Evolutionary conservation across 2,329 filamentous ascomycete species (phyloP).

Genomic region (Podosphaera xanthii): DNA sequence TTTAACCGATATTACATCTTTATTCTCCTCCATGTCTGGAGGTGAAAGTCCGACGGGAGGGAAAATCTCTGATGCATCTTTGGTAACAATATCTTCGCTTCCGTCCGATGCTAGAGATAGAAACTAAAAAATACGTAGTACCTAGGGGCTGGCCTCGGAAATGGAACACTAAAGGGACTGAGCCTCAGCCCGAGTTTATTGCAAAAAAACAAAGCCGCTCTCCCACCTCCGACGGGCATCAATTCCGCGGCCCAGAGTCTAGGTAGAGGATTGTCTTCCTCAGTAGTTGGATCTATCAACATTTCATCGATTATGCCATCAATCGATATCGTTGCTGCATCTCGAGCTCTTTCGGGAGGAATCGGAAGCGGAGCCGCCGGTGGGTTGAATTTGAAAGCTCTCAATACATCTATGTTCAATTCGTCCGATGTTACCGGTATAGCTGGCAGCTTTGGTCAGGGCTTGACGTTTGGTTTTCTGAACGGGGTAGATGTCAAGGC

Average conservation of each 20-base stretch:
- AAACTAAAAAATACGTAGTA: conserved; percentile 1
- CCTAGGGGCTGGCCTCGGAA: conserved; percentile 4
- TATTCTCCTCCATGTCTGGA: not conserved
- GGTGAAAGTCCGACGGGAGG: not conserved
- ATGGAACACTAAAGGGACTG: conserved; percentile 3
- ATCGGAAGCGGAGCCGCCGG: conserved; percentile 4
- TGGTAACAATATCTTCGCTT: not conserved
- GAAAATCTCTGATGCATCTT: conserved; percentile 1
- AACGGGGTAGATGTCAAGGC: conserved; percentile 1
- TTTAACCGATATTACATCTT: conserved; percentile 1
- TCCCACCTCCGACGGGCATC: conserved; percentile 3
- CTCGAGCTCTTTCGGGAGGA: conserved; percentile 3
- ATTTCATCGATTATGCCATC: conserved; percentile 1
- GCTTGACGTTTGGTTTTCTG: conserved; percentile 2
- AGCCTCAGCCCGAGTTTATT: not conserved
- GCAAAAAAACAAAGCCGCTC: conserved; percentile 2
- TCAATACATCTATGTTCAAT: not conserved
- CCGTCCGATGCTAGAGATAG: not conserved
- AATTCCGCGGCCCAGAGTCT: conserved; percentile 3
- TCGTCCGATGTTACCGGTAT: conserved; percentile 2
- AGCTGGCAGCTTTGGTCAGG: conserved; percentile 5
- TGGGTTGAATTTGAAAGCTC: conserved; percentile 3
- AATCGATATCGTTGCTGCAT: not conserved
- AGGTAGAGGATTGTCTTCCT: conserved; percentile 2
- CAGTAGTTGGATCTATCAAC: conserved; percentile 4